Evolutionary conservation across 2,329 filamentous ascomycete species (phyloP).

Genomic region (Aspergillus felis): DNA sequence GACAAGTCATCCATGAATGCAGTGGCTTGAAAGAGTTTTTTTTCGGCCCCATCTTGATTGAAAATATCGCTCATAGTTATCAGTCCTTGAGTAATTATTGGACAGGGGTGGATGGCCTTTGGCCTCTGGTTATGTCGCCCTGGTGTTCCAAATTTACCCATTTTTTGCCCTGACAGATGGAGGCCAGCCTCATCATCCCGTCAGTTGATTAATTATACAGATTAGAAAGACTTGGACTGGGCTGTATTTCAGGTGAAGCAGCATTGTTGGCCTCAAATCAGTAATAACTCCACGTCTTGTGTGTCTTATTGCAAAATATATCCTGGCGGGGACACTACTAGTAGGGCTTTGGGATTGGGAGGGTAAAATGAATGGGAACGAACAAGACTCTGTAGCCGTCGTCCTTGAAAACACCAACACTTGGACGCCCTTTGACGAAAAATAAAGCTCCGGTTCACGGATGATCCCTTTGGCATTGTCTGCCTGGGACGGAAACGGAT

Average conservation of each 20-base stretch:
- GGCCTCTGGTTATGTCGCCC: not conserved
- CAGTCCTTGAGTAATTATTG: not conserved
- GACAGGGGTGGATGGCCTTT: not conserved
- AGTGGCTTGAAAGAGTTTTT: not conserved
- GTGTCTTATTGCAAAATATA: not conserved
- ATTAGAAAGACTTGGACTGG: not conserved
- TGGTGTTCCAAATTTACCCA: not conserved
- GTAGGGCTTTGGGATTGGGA: no score
- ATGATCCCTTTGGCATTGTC: not conserved
- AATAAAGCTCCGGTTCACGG: not conserved
- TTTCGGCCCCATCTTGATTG: not conserved
- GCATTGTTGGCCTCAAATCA: not conserved
- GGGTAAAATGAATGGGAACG: not conserved
- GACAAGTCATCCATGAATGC: not conserved
- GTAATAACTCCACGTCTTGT: not conserved
- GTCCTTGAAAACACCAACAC: not conserved
- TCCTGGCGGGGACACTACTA: no score
- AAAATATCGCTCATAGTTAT: not conserved
- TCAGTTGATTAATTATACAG: not conserved
- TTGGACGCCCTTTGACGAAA: not conserved
- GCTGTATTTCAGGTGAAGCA: not conserved
- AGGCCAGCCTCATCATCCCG: not conserved
- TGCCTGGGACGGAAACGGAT: not conserved
- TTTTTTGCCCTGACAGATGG: not conserved
- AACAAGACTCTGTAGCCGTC: no score